Evolutionary conservation across 2,329 filamentous ascomycete species (phyloP).

Genomic region (Neofusicoccum parvum): DNA sequence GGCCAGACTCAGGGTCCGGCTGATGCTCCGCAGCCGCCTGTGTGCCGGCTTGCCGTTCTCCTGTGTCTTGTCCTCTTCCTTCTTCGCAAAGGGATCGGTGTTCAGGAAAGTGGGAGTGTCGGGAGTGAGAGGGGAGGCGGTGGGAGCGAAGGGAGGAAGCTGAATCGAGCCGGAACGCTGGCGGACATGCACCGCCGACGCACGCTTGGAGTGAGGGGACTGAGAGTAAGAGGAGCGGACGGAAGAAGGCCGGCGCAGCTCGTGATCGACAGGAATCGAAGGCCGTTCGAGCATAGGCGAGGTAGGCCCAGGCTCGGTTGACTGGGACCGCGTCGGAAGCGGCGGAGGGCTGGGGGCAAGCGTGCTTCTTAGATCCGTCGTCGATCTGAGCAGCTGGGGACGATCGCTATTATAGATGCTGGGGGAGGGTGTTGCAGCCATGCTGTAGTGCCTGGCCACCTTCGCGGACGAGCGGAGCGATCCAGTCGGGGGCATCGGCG

Average conservation of each 20-base stretch:
- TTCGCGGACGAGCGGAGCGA: constrained; percentile 13
- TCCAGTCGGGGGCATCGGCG: constrained; percentile 1
- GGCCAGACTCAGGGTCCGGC: constrained; percentile 39
- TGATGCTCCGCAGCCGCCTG: constrained; percentile 40
- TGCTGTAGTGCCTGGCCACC: constrained; percentile 18
- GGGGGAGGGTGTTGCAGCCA: constrained; percentile 4
- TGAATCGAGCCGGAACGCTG: constrained; percentile 21
- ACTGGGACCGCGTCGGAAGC: constrained; percentile 6
- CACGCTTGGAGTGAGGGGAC: constrained; percentile 15
- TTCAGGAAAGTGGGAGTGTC: constrained; percentile 39
- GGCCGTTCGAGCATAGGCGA: constrained; percentile 11
- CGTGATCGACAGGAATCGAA: neutral
- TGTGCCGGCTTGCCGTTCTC: constrained; percentile 27
- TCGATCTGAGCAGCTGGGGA: constrained; percentile 16
- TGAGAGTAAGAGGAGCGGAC: constrained; percentile 19
- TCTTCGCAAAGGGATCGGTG: constrained; percentile 41
- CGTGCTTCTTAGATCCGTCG: constrained; percentile 9
- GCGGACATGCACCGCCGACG: constrained; percentile 2
- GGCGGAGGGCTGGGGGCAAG: constrained; percentile 3
- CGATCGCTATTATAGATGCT: neutral
- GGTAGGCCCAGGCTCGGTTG: constrained; percentile 9
- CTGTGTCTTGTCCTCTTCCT: constrained; percentile 11
- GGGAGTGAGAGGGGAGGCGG: constrained; percentile 32
- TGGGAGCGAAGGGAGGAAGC: constrained; percentile 18
- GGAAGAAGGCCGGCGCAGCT: constrained; percentile 15